Evolutionary conservation across 345 rosid species (phyloP), one percentile per base, ranked within the genome.

Genomic region (Litchi chinensis): DNA sequence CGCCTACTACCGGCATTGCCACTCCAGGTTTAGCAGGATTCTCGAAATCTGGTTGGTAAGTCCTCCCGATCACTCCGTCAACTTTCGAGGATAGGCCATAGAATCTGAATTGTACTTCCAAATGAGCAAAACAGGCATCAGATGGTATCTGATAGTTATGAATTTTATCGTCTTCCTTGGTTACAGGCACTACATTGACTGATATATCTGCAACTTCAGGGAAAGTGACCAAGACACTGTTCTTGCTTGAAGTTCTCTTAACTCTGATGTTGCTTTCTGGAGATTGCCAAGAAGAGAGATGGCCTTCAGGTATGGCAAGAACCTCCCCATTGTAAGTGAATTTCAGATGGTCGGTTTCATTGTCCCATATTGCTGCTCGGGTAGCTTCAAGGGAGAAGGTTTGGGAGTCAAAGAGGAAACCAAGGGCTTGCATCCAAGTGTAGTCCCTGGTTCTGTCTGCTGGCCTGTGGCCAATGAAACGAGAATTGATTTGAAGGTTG

Each of bases 341-440:
- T 71, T 74, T 91, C 37, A 93, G 83, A 79, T 88, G 92, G 79
- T 91, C 92, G 1, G 79, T 19, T 18, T 91, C 86, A 7, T 72
- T 59, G 77, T 88, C 83, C 98, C 98, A 91, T 26, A 73, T 65
- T 19, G 86, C 85, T 21, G 91, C 74, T 81, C 67, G 76, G 1
- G 83, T 78, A 52, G 94, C 96, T 80, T 93, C 92, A 0, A 92
- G 84, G 46, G 96, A 89, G 84, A 92, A 90, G 10, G 79, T 81
- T 46, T 85, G 77, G 6, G 92, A 80, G 19, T 84, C 85, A 37
- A 87, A 89, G 70, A 89, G 85, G 24, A 92, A 39, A 5, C 97
- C 94, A 0, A 88, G 70, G 75, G 92, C 87, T 65, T 89, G 91
- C 65, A 92, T 90, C 96, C 93, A 92, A 6, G 96, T 90, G 79